Evolutionary conservation across 257 asterid genomes (phyloP).

Genomic region (Lavandula angustifolia): DNA sequence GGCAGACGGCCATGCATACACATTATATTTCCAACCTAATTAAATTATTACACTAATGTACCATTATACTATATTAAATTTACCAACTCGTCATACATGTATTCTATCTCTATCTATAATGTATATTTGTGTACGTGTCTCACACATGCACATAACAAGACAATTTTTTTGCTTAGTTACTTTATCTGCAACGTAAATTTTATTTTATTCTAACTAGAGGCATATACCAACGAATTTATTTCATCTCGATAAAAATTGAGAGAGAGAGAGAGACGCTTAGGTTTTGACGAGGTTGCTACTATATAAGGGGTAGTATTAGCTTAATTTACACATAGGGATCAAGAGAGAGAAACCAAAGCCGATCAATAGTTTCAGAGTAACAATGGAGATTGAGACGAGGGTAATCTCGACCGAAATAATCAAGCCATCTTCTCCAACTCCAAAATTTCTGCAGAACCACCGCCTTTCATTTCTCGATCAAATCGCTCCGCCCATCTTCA

Average conservation of each 20-base stretch:
- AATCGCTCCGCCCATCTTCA: slow-evolving; percentile 40
- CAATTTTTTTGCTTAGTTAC: too few species aligned
- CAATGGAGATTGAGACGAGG: slow-evolving; percentile 31
- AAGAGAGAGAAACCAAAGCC: not conserved
- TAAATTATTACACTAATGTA: not conserved
- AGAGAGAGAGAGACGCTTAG: not conserved
- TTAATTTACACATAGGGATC: not conserved
- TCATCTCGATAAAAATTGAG: too few species aligned
- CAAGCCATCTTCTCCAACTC: slow-evolving; percentile 48
- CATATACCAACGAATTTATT: too few species aligned
- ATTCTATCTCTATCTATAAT: too few species aligned
- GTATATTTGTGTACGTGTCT: too few species aligned
- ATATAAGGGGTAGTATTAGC: too few species aligned
- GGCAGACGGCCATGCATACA: not conserved
- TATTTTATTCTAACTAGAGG: too few species aligned
- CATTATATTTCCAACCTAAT: not conserved
- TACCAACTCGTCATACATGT: too few species aligned
- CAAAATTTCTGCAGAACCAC: slow-evolving; percentile 11
- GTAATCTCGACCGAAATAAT: slow-evolving; percentile 40
- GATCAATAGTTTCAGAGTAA: not conserved
- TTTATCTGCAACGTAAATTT: too few species aligned
- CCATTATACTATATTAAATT: too few species aligned
- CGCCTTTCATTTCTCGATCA: slow-evolving; percentile 58
- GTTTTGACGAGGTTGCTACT: not conserved
- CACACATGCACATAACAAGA: too few species aligned